Base-by-base conservation (phyloP, 225 moss, liverwort and hornwort genomes). In the Polytrichum formosum region DNA sequence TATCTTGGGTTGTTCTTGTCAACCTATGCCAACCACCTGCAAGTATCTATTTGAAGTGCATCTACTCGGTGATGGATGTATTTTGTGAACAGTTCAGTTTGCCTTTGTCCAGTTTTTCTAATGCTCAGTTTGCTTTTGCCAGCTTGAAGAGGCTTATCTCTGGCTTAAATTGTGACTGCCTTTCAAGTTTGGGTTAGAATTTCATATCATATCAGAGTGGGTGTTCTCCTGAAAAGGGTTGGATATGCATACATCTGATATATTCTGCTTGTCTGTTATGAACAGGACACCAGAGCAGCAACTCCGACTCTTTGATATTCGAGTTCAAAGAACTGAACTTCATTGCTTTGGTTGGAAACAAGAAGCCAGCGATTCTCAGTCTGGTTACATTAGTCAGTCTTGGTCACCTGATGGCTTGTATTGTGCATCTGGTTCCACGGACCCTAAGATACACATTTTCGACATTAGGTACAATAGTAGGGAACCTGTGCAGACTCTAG, bases 331-430 rank as follows among this genome's bases (percentile, higher is more conserved):
- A 76, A 82, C 88, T 18, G 89, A 90, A 70, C 84, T 99, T 53
- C 98, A 99, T 71, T 80, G 82, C 10, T 93, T 94, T 81, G 98
- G 98, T 22, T 99, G 98, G 98, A 85, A 79, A 54, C 92, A 94
- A 82, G 79, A 87, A 31, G 80, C 72, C 54, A 81, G 87, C 53
- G 88, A 89, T 25, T 26, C 88, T 10, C 91, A 92, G 70, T 92
- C 94, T 9, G 88, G 90, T 35, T 92, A 91, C 61, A 78, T 99
- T 65, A 92, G 83, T 33, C 94, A 94, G 72, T 89, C 94, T 18
- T 99, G 98, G 98, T 99, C 98, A 54, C 98, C 98, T 54, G 98
- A 99, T 78, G 98, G 98, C 16, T 77, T 80, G 66, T 91, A 91
- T 72, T 87, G 84, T 26, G 91, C 87, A 72, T 94, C 98, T 22